Conservation (phyloP, 345 rosid genomes). For the Melaleuca alternifolia region DNA sequence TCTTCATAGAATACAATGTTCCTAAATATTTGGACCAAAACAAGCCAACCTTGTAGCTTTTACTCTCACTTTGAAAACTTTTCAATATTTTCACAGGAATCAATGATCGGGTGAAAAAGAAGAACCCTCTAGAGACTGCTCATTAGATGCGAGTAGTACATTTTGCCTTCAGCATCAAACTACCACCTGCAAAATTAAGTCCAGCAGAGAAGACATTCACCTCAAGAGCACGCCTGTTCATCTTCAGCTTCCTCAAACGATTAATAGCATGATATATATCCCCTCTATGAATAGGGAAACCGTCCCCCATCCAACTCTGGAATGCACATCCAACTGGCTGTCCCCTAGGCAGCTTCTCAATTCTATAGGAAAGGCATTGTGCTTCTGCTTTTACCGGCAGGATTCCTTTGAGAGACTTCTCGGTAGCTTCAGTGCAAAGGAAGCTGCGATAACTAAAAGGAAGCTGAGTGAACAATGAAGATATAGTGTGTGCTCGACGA, state of each 20-base stretch:
- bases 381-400: conserved; percentile 13
- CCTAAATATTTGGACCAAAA: background rate
- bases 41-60: background rate
- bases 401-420: background rate
- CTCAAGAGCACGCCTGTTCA: conserved; percentile 74
- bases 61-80: background rate
- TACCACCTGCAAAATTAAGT: background rate
- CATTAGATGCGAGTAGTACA: background rate
- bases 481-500: background rate
- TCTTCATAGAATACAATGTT: background rate
- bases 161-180: background rate
- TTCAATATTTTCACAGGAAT: background rate
- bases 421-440: conserved; percentile 17
- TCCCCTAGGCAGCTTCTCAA: conserved; percentile 55
- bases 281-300: conserved; percentile 65
- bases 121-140: background rate
- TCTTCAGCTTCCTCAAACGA: conserved; percentile 60
- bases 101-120: background rate
- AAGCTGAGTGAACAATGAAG: background rate
- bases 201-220: conserved; percentile 9
- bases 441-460: conserved; percentile 1
- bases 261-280: conserved; percentile 73
- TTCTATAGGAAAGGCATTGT: conserved; percentile 58
- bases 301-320: conserved; percentile 86
- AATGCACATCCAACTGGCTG: conserved; percentile 63